phyloP scores from a whole-genome alignment of 106 monocot genomes.

The Triglochin maritima region DNA sequence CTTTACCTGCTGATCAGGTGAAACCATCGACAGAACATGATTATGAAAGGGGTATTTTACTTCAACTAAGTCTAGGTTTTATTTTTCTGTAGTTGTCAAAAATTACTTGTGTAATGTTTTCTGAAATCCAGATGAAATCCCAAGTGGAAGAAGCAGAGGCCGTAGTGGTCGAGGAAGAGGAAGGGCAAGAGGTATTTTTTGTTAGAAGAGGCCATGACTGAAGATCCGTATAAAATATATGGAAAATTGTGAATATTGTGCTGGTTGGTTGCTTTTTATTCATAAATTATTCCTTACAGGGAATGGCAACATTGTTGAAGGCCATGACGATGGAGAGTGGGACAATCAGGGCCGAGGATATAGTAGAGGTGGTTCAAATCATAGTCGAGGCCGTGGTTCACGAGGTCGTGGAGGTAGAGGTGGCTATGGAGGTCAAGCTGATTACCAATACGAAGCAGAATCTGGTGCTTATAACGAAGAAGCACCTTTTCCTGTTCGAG shows the following conservation, averaged over 20 bases:
- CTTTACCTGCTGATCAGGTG: slow-evolving; percentile 59
- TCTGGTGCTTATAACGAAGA: slow-evolving; percentile 23
- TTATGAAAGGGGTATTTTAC: slow-evolving; percentile 32
- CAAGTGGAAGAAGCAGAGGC: slow-evolving; percentile 43
- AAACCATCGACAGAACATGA: slow-evolving; percentile 49
- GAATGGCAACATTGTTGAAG: slow-evolving; percentile 18
- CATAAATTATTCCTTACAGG: slow-evolving; percentile 3
- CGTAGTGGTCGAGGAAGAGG: slow-evolving; percentile 44
- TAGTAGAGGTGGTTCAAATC: slow-evolving; percentile 32
- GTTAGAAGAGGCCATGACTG: background rate
- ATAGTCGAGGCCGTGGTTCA: slow-evolving; percentile 41
- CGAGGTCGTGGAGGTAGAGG: slow-evolving; percentile 42
- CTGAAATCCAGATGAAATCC: slow-evolving; percentile 28
- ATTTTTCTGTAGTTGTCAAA: background rate
- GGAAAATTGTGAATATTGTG: too few relatives aligned
- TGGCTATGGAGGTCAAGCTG: slow-evolving; percentile 30
- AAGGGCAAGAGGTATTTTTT: slow-evolving; percentile 33
- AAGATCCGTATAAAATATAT: too few relatives aligned
- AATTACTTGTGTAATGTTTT: background rate
- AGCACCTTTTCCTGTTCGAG: slow-evolving; percentile 19
- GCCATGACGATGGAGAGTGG: slow-evolving; percentile 18
- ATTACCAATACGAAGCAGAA: slow-evolving; percentile 35
- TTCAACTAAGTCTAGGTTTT: background rate
- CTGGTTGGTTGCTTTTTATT: too few relatives aligned
- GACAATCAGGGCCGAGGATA: slow-evolving; percentile 37